Evolutionary conservation across 164 flowering plant species (phyloP).

Genomic region (Hamamelis virginiana): DNA sequence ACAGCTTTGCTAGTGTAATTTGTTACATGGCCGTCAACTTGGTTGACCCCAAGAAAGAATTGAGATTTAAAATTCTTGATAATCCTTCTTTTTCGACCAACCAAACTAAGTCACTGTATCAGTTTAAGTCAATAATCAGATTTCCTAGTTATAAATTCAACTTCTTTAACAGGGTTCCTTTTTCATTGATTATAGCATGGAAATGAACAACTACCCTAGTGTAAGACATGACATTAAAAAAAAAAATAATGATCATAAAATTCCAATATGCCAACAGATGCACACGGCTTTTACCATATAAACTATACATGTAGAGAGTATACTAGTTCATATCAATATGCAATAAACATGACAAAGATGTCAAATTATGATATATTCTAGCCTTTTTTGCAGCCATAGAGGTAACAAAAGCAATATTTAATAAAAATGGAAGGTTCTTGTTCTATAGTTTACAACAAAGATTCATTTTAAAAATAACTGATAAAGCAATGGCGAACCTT

Average conservation of each 20-base stretch:
- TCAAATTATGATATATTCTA: background rate
- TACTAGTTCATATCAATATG: background rate
- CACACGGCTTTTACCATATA: too few relatives aligned
- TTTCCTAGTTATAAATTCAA: too few relatives aligned
- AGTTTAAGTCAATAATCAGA: background rate
- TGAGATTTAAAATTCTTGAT: background rate
- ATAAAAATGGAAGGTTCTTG: background rate
- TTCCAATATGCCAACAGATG: too few relatives aligned
- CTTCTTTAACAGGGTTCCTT: too few relatives aligned
- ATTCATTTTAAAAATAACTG: background rate
- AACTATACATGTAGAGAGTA: too few relatives aligned
- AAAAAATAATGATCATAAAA: too few relatives aligned
- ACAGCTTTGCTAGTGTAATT: background rate
- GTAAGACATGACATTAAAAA: too few relatives aligned
- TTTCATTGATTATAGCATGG: too few relatives aligned
- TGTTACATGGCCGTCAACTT: background rate
- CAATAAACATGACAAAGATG: background rate
- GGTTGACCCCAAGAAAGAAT: background rate
- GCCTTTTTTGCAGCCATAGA: background rate
- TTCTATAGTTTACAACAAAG: background rate
- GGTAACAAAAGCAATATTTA: background rate
- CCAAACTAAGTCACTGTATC: background rate
- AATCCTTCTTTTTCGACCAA: background rate
- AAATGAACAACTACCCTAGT: too few relatives aligned
- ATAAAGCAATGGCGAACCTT: conserved; percentile 54